phyloP scores from a whole-genome alignment of 768 basidiomycete genomes.

The Naganishia vaughanmartiniae region DNA sequence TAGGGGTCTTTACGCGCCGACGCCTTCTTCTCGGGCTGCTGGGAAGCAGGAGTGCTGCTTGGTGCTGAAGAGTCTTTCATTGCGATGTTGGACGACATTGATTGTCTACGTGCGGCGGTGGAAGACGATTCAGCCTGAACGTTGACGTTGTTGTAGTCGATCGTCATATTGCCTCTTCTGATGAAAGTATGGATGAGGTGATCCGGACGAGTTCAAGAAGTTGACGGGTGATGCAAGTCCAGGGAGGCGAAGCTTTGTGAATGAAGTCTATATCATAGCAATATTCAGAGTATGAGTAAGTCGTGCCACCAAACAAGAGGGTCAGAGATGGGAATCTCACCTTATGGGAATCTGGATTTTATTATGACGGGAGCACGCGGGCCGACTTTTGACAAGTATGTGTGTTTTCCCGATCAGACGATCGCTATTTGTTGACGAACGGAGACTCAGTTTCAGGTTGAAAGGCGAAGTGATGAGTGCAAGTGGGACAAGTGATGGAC shows the following conservation, averaged over 20 bases:
- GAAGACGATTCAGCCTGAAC: background rate
- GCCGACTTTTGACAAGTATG: background rate
- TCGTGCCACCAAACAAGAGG: background rate
- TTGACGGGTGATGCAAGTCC: background rate
- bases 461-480: too few species aligned
- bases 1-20: constrained; percentile 43
- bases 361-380: background rate
- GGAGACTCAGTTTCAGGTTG: background rate
- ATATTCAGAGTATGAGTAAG: background rate
- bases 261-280: background rate
- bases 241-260: background rate
- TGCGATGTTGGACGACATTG: background rate
- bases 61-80: background rate
- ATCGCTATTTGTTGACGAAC: constrained; percentile 5
- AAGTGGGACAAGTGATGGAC: background rate
- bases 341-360: background rate
- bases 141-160: constrained; percentile 6
- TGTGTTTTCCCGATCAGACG: constrained; percentile 11
- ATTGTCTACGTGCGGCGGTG: background rate
- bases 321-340: background rate
- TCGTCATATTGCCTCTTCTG: constrained; percentile 6
- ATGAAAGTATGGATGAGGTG: background rate
- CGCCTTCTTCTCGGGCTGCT: constrained; percentile 18
- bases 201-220: background rate
- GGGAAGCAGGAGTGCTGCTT: background rate